Evolutionary conservation across 2,329 filamentous ascomycete species (phyloP), one percentile per base, ranked within the genome.

Genomic region (Microascus cirrosus): DNA sequence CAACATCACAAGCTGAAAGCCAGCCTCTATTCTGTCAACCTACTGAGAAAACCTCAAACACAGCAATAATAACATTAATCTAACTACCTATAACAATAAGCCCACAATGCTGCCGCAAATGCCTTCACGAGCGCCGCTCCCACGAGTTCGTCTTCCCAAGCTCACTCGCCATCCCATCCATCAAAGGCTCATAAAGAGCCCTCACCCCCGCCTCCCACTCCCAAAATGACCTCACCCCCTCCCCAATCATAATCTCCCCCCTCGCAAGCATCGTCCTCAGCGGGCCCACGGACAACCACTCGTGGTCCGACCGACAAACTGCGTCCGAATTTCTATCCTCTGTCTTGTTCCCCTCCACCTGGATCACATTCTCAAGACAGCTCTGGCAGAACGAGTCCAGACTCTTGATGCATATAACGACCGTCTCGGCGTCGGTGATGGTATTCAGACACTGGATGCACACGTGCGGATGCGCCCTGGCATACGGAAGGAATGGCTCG

Each of bases 401-500:
- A 59, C 73, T 75, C 55, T 66, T 66, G 58, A 65, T 63, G 59
- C 73, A 75, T 53, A 75, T 64, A 13, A 62, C 65, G 39, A 73
- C 71, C 24, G 67, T 65, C 1, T 70, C 68, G 2, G 63, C 62
- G 1, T 63, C 61, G 1, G 58, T 60, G 32, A 74, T 69, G 2
- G 68, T 67, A 39, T 70, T 64, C 0, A 75, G 64, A 25, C 73
- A 74, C 57, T 74, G 70, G 3, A 69, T 69, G 60, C 73, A 75
- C 54, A 67, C 67, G 15, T 71, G 68, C 18, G 68, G 67, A 42
- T 65, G 62, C 0, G 67, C 62, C 25, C 70, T 69, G 7, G 72
- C 69, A 48, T 71, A 68, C 0, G 71, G 69, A 10, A 74, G 65
- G 36, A 73, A 70, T 11, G 71, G 71, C 50, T 70, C 70, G 2